Percentiles rank a stretch among this genome's conserved stretches.
phyloP scores from a whole-genome alignment of 208 protist genomes.

The Trypanosoma lewisi region DNA sequence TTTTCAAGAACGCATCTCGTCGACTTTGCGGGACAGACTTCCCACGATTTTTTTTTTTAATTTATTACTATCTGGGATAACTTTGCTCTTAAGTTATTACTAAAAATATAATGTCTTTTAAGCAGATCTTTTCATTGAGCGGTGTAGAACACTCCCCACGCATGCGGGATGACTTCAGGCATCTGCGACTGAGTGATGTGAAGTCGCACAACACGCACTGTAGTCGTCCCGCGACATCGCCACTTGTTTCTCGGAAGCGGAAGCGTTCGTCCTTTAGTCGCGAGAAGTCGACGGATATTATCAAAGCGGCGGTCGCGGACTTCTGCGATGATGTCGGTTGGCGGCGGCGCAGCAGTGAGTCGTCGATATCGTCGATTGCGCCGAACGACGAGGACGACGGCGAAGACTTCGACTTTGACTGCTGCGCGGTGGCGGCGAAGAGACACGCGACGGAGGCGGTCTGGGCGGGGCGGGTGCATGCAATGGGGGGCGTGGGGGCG shows the following conservation, averaged over 20 bases:
- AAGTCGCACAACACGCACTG: no score
- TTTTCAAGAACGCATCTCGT: no score
- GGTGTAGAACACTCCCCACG: not conserved
- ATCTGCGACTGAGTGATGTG: not conserved
- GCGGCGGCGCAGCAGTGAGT: not conserved
- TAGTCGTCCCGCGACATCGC: no score
- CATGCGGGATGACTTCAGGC: not conserved
- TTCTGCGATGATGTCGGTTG: not conserved
- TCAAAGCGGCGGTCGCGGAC: not conserved
- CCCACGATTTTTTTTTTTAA: no score
- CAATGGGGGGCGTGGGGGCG: not conserved
- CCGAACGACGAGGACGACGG: slow-evolving; percentile 4
- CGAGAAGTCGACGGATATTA: not conserved
- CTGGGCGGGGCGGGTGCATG: not conserved
- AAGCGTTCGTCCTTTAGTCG: no score
- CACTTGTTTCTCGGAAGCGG: no score
- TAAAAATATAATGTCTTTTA: not conserved
- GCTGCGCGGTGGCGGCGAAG: not conserved
- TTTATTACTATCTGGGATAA: no score
- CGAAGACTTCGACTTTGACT: not conserved
- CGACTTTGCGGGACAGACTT: no score
- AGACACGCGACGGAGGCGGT: not conserved
- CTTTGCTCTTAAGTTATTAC: no score
- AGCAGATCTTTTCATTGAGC: not conserved
- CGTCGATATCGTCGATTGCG: slow-evolving; percentile 1